Conservation (phyloP, 805 yeast genomes). For the Ogataea methylovora region DNA sequence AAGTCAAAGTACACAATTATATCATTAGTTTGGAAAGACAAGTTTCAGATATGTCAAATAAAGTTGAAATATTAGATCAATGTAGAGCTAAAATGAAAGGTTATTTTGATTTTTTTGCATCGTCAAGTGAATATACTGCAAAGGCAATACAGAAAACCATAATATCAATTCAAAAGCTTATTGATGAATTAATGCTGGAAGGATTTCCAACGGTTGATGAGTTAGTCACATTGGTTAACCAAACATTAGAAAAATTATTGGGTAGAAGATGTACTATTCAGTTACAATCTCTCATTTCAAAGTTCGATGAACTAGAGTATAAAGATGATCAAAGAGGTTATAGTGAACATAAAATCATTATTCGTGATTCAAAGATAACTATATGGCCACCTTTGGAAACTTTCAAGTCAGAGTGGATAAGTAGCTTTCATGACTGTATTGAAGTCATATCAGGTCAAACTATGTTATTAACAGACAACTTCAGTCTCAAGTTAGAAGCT, state of each 20-base stretch:
- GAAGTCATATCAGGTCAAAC: slow-evolving; percentile 19
- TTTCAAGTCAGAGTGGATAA: slow-evolving; percentile 26
- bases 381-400: slow-evolving; percentile 33
- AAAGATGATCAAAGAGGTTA: slow-evolving; percentile 30
- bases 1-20: slow-evolving; percentile 23
- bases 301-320: slow-evolving; percentile 6
- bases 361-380: slow-evolving; percentile 29
- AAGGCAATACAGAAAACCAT: not conserved
- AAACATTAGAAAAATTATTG: slow-evolving; percentile 20
- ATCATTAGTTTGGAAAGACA: slow-evolving; percentile 24
- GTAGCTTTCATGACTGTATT: slow-evolving; percentile 16
- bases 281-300: slow-evolving; percentile 7
- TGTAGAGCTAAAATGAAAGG: slow-evolving; percentile 19
- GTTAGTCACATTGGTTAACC: slow-evolving; percentile 29
- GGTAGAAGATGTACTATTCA: slow-evolving; percentile 17
- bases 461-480: slow-evolving; percentile 13
- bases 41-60: slow-evolving; percentile 22
- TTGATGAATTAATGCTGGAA: slow-evolving; percentile 28
- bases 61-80: slow-evolving; percentile 20
- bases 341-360: slow-evolving; percentile 29
- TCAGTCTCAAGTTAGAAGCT: slow-evolving; percentile 10
- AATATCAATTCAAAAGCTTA: slow-evolving; percentile 24
- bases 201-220: slow-evolving; percentile 26
- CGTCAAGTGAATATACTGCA: slow-evolving; percentile 20
- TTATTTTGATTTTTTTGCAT: slow-evolving; percentile 15